These are phyloP conservation scores for Arthrobotrys megalospora DNA, from an alignment of 2,329 filamentous ascomycete species.

Conservation along the genomic window DNA sequence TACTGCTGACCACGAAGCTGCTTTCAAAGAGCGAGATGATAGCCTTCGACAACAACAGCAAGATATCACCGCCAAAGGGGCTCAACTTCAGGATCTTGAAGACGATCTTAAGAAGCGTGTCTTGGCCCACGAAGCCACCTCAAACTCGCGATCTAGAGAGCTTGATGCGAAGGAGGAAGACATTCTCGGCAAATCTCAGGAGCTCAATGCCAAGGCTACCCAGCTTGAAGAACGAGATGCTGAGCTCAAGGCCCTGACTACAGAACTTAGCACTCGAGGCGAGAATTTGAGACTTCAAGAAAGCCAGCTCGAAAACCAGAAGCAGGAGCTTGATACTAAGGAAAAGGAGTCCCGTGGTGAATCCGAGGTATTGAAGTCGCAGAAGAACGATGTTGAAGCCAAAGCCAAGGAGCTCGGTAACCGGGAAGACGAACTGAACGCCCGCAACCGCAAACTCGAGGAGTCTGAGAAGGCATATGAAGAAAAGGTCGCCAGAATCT, in stretches of 20 bases:
- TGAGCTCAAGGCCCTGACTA: background rate
- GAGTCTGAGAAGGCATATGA: constrained; percentile 28
- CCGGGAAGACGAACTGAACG: constrained; percentile 18
- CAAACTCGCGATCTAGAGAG: background rate
- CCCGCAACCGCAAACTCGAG: background rate
- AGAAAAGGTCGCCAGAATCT: constrained; percentile 24
- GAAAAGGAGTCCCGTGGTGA: background rate
- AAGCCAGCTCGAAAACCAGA: background rate
- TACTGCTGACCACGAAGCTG: constrained; percentile 5
- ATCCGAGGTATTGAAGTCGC: constrained; percentile 18
- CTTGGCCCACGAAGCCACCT: background rate
- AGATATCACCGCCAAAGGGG: constrained; percentile 1
- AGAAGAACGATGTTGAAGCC: constrained; percentile 10
- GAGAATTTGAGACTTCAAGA: constrained; percentile 17
- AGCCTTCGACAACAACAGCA: constrained; percentile 3
- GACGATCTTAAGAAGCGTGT: constrained; percentile 7
- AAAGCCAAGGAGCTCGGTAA: constrained; percentile 14
- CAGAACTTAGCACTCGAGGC: constrained; percentile 11
- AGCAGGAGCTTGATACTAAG: constrained; percentile 20
- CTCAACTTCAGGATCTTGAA: constrained; percentile 1
- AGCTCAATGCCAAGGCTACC: background rate
- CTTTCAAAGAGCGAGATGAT: constrained; percentile 3
- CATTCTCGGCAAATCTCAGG: background rate
- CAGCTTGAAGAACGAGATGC: background rate
- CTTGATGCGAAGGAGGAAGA: background rate